phyloP scores from a whole-genome alignment of 768 basidiomycete species.

The Tylopilus sp. region DNA sequence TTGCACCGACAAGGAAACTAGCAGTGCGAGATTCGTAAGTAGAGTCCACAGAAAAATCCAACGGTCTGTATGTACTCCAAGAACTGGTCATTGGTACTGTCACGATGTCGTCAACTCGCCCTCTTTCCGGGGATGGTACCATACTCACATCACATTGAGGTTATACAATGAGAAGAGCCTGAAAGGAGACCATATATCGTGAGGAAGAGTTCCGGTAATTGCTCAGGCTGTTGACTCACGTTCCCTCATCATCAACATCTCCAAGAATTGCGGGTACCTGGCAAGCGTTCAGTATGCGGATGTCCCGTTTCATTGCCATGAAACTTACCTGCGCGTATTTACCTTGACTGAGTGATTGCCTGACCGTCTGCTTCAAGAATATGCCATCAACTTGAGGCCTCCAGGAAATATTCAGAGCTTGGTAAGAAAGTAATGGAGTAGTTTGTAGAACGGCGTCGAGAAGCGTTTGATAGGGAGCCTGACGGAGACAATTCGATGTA shows the following conservation, averaged over 20 bases:
- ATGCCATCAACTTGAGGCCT: constrained; percentile 5
- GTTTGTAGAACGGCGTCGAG: constrained; percentile 8
- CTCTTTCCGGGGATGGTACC: too few species aligned
- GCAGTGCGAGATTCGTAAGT: neutral
- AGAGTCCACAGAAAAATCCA: neutral
- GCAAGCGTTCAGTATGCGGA: neutral
- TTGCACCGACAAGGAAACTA: constrained; percentile 14
- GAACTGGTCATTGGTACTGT: neutral
- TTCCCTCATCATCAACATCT: constrained; percentile 2
- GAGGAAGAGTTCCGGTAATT: too few species aligned
- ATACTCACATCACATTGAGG: too few species aligned
- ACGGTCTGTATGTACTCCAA: constrained; percentile 5
- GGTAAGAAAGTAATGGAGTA: constrained; percentile 9
- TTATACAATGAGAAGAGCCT: too few species aligned
- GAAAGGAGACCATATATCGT: too few species aligned
- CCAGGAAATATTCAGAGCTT: constrained; percentile 12
- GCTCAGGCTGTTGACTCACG: neutral
- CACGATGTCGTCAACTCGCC: too few species aligned
- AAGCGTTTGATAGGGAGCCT: constrained; percentile 13
- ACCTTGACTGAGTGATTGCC: constrained; percentile 21
- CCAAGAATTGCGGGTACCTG: constrained; percentile 3
- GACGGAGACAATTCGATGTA: constrained; percentile 17
- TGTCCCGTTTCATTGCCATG: too few species aligned
- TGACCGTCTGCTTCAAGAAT: neutral
- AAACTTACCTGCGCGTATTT: constrained; percentile 27